A percentile compares a stretch with the other conserved stretches of the same genome.
Evolutionary conservation across 2,329 filamentous ascomycete genomes (phyloP).

Genomic region (Acephala macrosclerotiorum): DNA sequence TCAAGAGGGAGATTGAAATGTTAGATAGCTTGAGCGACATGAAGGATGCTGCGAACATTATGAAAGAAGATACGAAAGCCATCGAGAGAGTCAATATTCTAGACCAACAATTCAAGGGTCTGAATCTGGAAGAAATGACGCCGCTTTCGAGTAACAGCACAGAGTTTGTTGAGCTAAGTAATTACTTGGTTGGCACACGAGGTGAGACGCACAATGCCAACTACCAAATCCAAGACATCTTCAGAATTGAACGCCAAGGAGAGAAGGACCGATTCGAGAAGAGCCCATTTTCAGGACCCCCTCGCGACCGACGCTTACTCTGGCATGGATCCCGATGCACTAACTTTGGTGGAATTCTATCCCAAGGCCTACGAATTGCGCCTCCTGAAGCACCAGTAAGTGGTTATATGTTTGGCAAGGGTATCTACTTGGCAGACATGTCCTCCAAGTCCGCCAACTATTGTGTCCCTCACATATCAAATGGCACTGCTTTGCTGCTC

Average conservation of each 20-base stretch:
- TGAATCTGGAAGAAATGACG: conserved; percentile 80
- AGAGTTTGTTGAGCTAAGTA: conserved; percentile 72
- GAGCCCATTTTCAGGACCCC: conserved; percentile 55
- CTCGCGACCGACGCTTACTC: conserved; percentile 71
- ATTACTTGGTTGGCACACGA: conserved; percentile 72
- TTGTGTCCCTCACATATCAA: conserved; percentile 68
- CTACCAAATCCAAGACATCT: conserved; percentile 76
- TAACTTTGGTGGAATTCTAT: conserved; percentile 88
- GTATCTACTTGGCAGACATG: conserved; percentile 88
- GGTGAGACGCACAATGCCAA: conserved; percentile 69
- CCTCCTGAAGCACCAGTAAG: conserved; percentile 81
- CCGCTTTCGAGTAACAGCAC: conserved; percentile 44
- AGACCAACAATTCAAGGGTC: conserved; percentile 74
- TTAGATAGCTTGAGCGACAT: conserved; percentile 85
- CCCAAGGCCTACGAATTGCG: conserved; percentile 88
- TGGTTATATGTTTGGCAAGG: conserved; percentile 91
- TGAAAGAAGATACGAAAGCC: conserved; percentile 67
- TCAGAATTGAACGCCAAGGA: conserved; percentile 79
- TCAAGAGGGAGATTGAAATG: conserved; percentile 81
- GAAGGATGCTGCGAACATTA: conserved; percentile 80
- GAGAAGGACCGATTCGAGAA: conserved; percentile 74
- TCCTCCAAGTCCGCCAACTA: conserved; percentile 84
- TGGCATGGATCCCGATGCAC: conserved; percentile 89
- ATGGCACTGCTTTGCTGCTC: conserved; percentile 75
- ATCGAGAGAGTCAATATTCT: conserved; percentile 65